Percentiles rank a stretch among this genome's conserved stretches.
Conservation (phyloP, 1,284 basidiomycete species). For the Leccinum subfulvum region DNA sequence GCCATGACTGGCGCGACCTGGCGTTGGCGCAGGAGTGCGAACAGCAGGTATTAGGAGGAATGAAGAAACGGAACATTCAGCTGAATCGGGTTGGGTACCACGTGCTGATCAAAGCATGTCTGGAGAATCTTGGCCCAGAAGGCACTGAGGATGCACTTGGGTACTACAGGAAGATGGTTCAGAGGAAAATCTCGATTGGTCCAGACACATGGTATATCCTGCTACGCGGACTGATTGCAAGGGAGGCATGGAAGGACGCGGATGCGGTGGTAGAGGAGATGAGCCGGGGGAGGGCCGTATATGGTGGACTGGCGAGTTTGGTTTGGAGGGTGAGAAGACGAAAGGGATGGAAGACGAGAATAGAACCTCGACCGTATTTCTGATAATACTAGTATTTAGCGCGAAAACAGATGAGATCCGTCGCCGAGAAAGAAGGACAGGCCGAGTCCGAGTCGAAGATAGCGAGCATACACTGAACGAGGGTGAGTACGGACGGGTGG, state of each 20-base stretch:
- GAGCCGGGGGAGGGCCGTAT: slow-evolving; percentile 38
- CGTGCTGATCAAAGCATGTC: slow-evolving; percentile 64
- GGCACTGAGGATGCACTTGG: slow-evolving; percentile 55
- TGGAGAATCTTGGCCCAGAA: slow-evolving; percentile 47
- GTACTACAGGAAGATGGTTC: slow-evolving; percentile 68
- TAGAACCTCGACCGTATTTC: slow-evolving; percentile 32
- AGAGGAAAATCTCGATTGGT: slow-evolving; percentile 46
- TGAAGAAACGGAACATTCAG: slow-evolving; percentile 53
- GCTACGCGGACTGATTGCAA: slow-evolving; percentile 56
- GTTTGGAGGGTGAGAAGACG: slow-evolving; percentile 40
- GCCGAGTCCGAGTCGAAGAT: slow-evolving; percentile 64
- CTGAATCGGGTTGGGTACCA: slow-evolving; percentile 71
- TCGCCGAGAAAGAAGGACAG: slow-evolving; percentile 64
- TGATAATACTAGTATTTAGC: slow-evolving; percentile 22
- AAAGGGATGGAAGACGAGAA: slow-evolving; percentile 24
- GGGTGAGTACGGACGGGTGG: slow-evolving; percentile 15
- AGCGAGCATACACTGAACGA: slow-evolving; percentile 66
- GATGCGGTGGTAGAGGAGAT: slow-evolving; percentile 62
- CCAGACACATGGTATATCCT: slow-evolving; percentile 76
- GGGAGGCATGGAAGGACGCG: slow-evolving; percentile 57
- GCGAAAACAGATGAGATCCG: slow-evolving; percentile 22
- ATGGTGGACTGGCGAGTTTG: slow-evolving; percentile 39
- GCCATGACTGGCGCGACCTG: slow-evolving; percentile 46
- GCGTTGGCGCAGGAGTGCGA: slow-evolving; percentile 45
- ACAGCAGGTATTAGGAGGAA: slow-evolving; percentile 53